A percentile compares a stretch with the other conserved stretches of the same genome.
Conservation (phyloP, 192 early-diverging fungal genomes). For the Podila minutissima region DNA sequence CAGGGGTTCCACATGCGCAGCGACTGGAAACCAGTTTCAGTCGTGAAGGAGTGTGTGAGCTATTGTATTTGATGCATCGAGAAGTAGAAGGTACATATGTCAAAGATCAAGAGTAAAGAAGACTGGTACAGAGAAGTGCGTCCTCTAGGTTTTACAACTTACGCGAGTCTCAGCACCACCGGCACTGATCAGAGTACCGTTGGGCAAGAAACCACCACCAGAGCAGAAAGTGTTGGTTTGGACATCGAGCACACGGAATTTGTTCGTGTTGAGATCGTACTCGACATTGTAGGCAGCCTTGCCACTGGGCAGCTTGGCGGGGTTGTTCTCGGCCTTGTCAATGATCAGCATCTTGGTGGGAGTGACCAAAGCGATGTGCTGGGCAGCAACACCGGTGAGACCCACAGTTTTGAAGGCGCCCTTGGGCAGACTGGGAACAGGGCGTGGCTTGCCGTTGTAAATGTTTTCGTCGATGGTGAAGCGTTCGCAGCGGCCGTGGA, state of each 20-base stretch:
- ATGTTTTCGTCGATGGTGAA: neutral
- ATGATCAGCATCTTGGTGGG: slow-evolving; percentile 64
- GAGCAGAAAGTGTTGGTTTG: slow-evolving; percentile 67
- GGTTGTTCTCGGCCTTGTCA: slow-evolving; percentile 61
- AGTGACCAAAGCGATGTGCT: slow-evolving; percentile 54
- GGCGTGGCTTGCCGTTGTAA: slow-evolving; percentile 18
- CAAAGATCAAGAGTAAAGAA: neutral
- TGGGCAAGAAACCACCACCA: slow-evolving; percentile 59
- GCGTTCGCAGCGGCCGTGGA: slow-evolving; percentile 27
- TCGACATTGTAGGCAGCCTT: slow-evolving; percentile 53
- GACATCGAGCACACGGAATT: slow-evolving; percentile 51
- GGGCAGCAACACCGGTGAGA: slow-evolving; percentile 59
- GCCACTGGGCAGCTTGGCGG: slow-evolving; percentile 43
- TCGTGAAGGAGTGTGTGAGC: slow-evolving; percentile 15
- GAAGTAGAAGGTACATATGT: neutral
- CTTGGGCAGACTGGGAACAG: slow-evolving; percentile 28
- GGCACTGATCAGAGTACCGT: slow-evolving; percentile 59
- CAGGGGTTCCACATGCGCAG: slow-evolving; percentile 61
- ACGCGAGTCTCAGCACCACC: slow-evolving; percentile 59
- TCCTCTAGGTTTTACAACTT: slow-evolving; percentile 3
- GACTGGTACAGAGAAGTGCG: neutral
- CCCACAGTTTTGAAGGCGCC: slow-evolving; percentile 57
- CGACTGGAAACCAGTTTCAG: slow-evolving; percentile 52
- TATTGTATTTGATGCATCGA: slow-evolving; percentile 1
- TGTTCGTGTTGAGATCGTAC: slow-evolving; percentile 56